These are phyloP conservation scores for Sclerotinia nivalis DNA, from an alignment of 2,329 filamentous ascomycete species.

Conservation along the genomic window DNA sequence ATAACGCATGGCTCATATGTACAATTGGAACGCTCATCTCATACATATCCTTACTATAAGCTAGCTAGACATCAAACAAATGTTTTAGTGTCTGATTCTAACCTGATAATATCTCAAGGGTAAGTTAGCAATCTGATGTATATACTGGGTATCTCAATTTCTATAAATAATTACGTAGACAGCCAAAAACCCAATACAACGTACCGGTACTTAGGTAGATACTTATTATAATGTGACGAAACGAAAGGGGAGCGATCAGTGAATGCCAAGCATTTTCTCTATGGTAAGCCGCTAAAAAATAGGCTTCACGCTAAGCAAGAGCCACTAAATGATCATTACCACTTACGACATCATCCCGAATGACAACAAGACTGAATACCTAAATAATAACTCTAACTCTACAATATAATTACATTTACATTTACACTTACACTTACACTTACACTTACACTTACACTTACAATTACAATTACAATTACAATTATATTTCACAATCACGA, in stretches of 20 bases:
- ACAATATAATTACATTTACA: background rate
- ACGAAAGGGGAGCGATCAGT: background rate
- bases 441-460: background rate
- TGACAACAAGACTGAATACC: slow-evolving; percentile 7
- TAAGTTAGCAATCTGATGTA: too few relatives aligned
- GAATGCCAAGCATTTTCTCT: slow-evolving; percentile 5
- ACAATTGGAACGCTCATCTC: too few relatives aligned
- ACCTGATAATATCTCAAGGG: too few relatives aligned
- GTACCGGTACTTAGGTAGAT: background rate
- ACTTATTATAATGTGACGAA: background rate
- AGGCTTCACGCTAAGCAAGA: background rate
- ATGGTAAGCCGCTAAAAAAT: background rate
- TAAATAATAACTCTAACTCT: background rate
- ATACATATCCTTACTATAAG: too few relatives aligned
- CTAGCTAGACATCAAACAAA: too few relatives aligned
- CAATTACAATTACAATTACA: background rate
- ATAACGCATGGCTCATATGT: too few relatives aligned
- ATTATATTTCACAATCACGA: background rate
- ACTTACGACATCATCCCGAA: slow-evolving; percentile 10
- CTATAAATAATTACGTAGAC: too few relatives aligned
- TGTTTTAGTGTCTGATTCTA: too few relatives aligned
- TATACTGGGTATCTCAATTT: too few relatives aligned
- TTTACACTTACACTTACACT: too few relatives aligned
- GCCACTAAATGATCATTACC: background rate
- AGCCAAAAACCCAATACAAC: background rate